A percentile compares a stretch with the other conserved stretches of the same genome.
Conservation (phyloP, 768 basidiomycete species). For the Tremella fuciformis region DNA sequence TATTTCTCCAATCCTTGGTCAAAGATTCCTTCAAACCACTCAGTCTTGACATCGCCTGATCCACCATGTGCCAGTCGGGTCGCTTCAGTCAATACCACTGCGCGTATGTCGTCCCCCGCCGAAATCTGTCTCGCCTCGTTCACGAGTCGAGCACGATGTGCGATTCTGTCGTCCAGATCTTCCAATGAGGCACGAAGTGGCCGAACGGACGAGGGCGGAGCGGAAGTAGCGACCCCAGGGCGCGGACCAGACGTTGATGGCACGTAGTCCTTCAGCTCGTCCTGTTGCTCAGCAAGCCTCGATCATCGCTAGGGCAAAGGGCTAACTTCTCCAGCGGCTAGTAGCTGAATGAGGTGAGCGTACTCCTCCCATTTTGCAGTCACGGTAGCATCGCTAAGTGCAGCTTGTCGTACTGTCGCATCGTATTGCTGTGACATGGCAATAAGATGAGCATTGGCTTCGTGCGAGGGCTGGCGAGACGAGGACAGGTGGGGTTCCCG, state of each 20-base stretch:
- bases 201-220: slow-evolving; percentile 40
- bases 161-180: slow-evolving; percentile 69
- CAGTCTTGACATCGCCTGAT: slow-evolving; percentile 65
- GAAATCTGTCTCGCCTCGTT: slow-evolving; percentile 64
- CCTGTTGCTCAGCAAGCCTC: slow-evolving; percentile 4
- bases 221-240: slow-evolving; percentile 32
- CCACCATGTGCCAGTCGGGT: slow-evolving; percentile 61
- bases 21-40: slow-evolving; percentile 81
- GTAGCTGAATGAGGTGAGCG: slow-evolving; percentile 67
- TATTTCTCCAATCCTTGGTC: slow-evolving; percentile 79
- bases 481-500: slow-evolving; percentile 42
- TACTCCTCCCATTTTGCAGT: slow-evolving; percentile 84
- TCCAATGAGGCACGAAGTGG: slow-evolving; percentile 62
- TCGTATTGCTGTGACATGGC: slow-evolving; percentile 70
- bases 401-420: slow-evolving; percentile 67
- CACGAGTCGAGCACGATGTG: slow-evolving; percentile 63
- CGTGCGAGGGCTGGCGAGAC: slow-evolving; percentile 66
- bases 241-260: slow-evolving; percentile 55
- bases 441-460: slow-evolving; percentile 72
- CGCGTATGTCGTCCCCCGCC: slow-evolving; percentile 69
- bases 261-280: slow-evolving; percentile 41
- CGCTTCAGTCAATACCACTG: slow-evolving; percentile 66
- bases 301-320: too few relatives aligned
- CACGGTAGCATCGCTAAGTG: slow-evolving; percentile 71
- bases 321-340: slow-evolving; percentile 66